A percentile compares a stretch with the other conserved stretches of the same genome.
Conservation (phyloP, 2,329 filamentous ascomycete genomes). For the Penicillium polonicum region DNA sequence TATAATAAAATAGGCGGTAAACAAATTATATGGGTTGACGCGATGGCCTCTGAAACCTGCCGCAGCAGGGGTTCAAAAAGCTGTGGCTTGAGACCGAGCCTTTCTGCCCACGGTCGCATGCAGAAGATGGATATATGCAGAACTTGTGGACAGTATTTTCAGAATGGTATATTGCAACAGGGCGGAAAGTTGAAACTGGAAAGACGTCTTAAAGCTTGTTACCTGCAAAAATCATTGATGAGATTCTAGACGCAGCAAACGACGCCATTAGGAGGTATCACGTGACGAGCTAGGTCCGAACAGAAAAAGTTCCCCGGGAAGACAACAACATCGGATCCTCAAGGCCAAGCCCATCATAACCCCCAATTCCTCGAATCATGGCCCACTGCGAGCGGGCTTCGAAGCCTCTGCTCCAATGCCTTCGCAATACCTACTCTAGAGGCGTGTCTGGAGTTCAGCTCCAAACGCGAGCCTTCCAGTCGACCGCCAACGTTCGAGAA, state of each 20-base stretch:
- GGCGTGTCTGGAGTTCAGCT: constrained; percentile 35
- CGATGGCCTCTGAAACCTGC: no score
- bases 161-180: neutral
- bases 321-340: constrained; percentile 25
- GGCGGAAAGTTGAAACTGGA: neutral
- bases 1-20: no score
- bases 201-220: neutral
- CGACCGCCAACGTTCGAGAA: constrained; percentile 47
- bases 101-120: no score
- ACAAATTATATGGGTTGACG: no score
- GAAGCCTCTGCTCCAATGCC: constrained; percentile 44
- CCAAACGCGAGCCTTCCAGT: constrained; percentile 50
- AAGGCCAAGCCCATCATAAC: constrained; percentile 15
- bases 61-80: no score
- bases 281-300: constrained; percentile 10
- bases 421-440: constrained; percentile 38
- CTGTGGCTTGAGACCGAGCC: no score
- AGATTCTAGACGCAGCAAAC: neutral
- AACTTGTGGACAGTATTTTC: neutral
- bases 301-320: constrained; percentile 41
- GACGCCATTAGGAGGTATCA: constrained; percentile 13
- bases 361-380: constrained; percentile 29
- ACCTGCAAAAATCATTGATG: neutral
- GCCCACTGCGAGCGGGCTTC: constrained; percentile 45
- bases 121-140: no score